Evolutionary conservation across 768 basidiomycete genomes (phyloP).

Genomic region (Boletus barrowsii): DNA sequence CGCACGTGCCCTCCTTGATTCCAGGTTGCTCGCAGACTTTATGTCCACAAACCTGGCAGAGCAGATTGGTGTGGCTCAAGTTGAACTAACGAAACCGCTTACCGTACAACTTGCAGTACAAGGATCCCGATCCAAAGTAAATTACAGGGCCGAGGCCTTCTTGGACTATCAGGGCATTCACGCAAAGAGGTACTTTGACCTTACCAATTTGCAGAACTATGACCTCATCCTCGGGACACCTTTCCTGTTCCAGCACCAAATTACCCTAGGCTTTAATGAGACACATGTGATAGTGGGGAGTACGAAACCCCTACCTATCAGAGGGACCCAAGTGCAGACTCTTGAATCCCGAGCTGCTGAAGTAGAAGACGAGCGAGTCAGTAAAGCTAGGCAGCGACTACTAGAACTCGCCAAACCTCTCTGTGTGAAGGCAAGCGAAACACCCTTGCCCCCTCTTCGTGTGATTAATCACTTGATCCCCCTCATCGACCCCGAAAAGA

Average conservation of each 20-base stretch:
- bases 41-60: too few relatives aligned
- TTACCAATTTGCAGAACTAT: conserved; percentile 38
- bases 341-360: not conserved
- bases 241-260: conserved; percentile 34
- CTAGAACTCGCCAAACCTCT: too few relatives aligned
- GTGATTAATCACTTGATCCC: too few relatives aligned
- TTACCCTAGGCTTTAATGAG: not conserved
- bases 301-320: not conserved
- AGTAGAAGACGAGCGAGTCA: not conserved
- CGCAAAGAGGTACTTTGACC: conserved; percentile 30
- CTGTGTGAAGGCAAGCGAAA: too few relatives aligned
- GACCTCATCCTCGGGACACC: conserved; percentile 40
- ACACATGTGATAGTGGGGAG: not conserved
- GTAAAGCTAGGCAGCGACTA: too few relatives aligned
- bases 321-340: not conserved
- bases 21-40: too few relatives aligned
- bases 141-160: not conserved
- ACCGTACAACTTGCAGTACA: conserved; percentile 27
- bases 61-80: too few relatives aligned
- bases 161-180: conserved; percentile 9
- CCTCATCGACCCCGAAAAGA: too few relatives aligned
- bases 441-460: too few relatives aligned
- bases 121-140: conserved; percentile 30
- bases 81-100: too few relatives aligned
- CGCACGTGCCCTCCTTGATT: too few relatives aligned